Evolutionary conservation across 257 asterid genomes (phyloP).

Genomic region (Plectranthus barbatus): DNA sequence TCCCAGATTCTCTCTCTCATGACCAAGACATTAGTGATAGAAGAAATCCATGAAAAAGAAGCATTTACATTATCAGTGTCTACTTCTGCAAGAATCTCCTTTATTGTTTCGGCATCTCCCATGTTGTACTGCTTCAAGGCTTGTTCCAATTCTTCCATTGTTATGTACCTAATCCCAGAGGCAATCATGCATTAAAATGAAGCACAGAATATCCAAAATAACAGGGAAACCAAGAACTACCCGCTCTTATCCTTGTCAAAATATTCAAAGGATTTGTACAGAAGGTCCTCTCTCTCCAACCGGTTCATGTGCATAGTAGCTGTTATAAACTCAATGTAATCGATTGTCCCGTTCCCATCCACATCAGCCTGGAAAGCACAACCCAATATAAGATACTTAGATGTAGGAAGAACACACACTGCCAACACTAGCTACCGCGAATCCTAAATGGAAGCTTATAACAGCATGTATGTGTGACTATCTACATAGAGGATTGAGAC

Average conservation of each 20-base stretch:
- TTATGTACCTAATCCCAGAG: conserved; percentile 48
- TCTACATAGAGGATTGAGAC: background rate
- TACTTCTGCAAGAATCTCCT: conserved; percentile 89
- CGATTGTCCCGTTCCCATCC: conserved; percentile 85
- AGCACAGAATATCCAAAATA: conserved; percentile 3
- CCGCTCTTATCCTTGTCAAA: conserved; percentile 95
- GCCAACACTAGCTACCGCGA: too few species aligned
- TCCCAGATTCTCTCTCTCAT: background rate
- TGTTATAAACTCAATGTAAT: conserved; percentile 77
- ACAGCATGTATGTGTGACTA: background rate
- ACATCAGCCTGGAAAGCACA: conserved; percentile 63
- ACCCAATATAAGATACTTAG: background rate
- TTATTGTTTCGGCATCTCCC: conserved; percentile 76
- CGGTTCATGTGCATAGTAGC: conserved; percentile 98
- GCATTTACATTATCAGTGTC: conserved; percentile 62
- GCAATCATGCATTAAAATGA: conserved; percentile 13
- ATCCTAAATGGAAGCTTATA: too few species aligned
- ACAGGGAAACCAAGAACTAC: conserved; percentile 23
- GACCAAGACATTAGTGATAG: background rate
- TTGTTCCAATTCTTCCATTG: conserved; percentile 80
- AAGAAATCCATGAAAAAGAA: background rate
- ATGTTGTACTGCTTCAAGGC: conserved; percentile 69
- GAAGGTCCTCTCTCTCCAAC: conserved; percentile 78
- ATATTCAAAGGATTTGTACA: conserved; percentile 80
- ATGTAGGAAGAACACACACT: too few species aligned